Evolutionary conservation across 164 flowering plant genomes (phyloP).

Genomic region (Paratinospora sagittata): DNA sequence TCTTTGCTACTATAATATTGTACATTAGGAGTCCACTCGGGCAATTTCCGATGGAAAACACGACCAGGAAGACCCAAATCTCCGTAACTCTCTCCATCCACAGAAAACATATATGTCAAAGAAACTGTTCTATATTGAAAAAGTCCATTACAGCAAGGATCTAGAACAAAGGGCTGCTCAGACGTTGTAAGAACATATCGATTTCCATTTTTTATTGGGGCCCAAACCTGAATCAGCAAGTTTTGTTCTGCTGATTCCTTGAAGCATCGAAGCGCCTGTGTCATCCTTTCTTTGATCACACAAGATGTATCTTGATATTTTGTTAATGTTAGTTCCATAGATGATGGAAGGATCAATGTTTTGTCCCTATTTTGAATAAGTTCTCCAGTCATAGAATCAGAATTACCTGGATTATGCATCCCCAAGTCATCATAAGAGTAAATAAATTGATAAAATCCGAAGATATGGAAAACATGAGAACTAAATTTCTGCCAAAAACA

Average conservation of each 20-base stretch:
- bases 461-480: too few relatives aligned
- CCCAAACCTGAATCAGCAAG: slow-evolving; percentile 95
- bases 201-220: slow-evolving; percentile 65
- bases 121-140: slow-evolving; percentile 81
- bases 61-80: slow-evolving; percentile 92
- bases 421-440: slow-evolving; percentile 5
- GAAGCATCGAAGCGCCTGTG: slow-evolving; percentile 73
- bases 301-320: slow-evolving; percentile 52
- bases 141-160: slow-evolving; percentile 66
- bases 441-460: background rate
- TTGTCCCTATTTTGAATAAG: slow-evolving; percentile 21
- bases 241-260: slow-evolving; percentile 76
- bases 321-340: slow-evolving; percentile 22
- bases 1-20: slow-evolving; percentile 82
- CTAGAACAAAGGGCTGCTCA: slow-evolving; percentile 93
- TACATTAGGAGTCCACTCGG: slow-evolving; percentile 98
- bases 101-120: slow-evolving; percentile 64
- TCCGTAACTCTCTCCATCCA: slow-evolving; percentile 64
- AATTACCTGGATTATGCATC: slow-evolving; percentile 31
- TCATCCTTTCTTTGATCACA: slow-evolving; percentile 82
- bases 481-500: too few relatives aligned
- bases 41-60: slow-evolving; percentile 72
- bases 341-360: slow-evolving; percentile 28
- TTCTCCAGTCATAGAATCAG: slow-evolving; percentile 30
- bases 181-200: slow-evolving; percentile 77